Base-by-base conservation (phyloP, 768 basidiomycete genomes). In the Lactarius trivialis region DNA sequence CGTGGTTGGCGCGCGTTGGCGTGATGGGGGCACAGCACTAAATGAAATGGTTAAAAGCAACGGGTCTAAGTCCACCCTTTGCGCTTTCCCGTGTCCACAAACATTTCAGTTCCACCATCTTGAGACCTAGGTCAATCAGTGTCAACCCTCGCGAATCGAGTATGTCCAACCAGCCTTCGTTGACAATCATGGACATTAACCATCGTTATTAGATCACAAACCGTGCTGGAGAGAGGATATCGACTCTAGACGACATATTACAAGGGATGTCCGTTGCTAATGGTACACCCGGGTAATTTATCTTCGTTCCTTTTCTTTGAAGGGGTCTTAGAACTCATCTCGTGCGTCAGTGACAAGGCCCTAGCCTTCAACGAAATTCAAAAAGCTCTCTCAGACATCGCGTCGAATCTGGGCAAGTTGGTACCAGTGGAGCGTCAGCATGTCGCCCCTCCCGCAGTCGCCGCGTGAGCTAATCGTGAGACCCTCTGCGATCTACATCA, bases 391-490 rank as follows among this genome's bases (percentile, higher is more conserved):
- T 48, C 56, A 7, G 4, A 30, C 5, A n/a, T 45, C 26, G 43
- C 12, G 12, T 54, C 61, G 33, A 63, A 17, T 32, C n/a, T 32
- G 30, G 36, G 36, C 52, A 33, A 58, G 45, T 48, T 55, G 12
- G 11, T 4, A 48, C 57, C 30, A 24, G 24, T 49, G 28, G 61
- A 62, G 7, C 41, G 34, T 19, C 34, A 19, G 6, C 43, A 58
- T 14, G 41, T 63, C 17, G 7, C 30, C 15, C 36, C 34, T 30
- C 53, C 56, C 28, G 1, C 54, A 36, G 19, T 45, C 15, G 57
- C 30, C 14, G 43, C 58, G 61, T 58, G 37, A 63, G 61, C 26
- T 14, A 43, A 28, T 30, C 9, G 5, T 55, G n/a, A 64, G 4
- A 30, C 45, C 58, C n/a, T 14, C 14, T 60, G 19, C 37, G 12